These are phyloP conservation scores for Metschnikowia reukaufii DNA, from an alignment of 805 yeast genomes.

Conservation along the genomic window DNA sequence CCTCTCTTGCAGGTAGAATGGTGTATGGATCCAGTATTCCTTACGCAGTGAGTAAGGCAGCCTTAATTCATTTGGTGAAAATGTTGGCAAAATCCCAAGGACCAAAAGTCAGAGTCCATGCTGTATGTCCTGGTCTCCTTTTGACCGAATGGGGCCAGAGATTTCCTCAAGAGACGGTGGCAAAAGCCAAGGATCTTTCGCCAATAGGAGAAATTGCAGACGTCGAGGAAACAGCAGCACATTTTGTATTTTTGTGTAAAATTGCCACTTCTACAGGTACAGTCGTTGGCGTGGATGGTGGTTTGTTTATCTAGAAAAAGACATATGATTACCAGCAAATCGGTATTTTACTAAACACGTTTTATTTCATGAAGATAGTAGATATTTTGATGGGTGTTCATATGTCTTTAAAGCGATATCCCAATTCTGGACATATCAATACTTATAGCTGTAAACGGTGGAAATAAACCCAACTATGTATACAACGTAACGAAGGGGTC, in stretches of 20 bases:
- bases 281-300: conserved; percentile 26
- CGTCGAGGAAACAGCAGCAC: conserved; percentile 28
- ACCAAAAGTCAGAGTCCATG: conserved; percentile 17
- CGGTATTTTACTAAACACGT: too few relatives aligned
- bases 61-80: conserved; percentile 23
- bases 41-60: conserved; percentile 32
- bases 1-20: conserved; percentile 29
- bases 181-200: conserved; percentile 14
- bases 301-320: conserved; percentile 11
- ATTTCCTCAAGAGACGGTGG: conserved; percentile 21
- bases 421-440: too few relatives aligned
- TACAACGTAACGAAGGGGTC: too few relatives aligned
- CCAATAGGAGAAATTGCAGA: conserved; percentile 25
- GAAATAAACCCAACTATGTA: too few relatives aligned
- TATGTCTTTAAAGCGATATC: too few relatives aligned
- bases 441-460: too few relatives aligned
- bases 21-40: conserved; percentile 33
- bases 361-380: too few relatives aligned
- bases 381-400: too few relatives aligned
- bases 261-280: conserved; percentile 26
- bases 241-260: conserved; percentile 23
- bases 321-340: too few relatives aligned
- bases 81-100: conserved; percentile 25
- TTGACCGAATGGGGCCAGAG: conserved; percentile 28
- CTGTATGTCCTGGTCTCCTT: conserved; percentile 24